Evolutionary conservation across 2,329 filamentous ascomycete genomes (phyloP), one percentile per base, ranked within the genome.

Genomic region (Fusarium sp.): DNA sequence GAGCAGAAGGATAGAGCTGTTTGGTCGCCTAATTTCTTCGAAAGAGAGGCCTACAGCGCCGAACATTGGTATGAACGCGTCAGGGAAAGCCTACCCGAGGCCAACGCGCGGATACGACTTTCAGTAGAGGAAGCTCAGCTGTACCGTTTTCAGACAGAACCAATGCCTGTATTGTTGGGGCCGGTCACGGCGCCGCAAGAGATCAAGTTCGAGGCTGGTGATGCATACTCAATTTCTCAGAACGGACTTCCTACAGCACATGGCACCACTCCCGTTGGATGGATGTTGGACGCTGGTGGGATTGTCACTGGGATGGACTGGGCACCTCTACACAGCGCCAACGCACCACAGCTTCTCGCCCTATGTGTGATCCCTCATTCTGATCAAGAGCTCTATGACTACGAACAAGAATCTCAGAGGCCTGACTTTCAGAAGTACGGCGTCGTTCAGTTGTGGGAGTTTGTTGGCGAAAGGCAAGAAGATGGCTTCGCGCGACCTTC

Each of bases 221-320:
- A 75, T 7, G 62, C 70, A 15, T 62, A 71, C 56, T 32, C 73
- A 0, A 43, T 79, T 23, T 73, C 73, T 4, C 71, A 78, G 9
- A 67, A 69, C 0, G 78, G 78, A 0, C 46, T 80, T 10, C 75
- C 77, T 1, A 65, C 77, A 20, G 61, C 73, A 11, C 71, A 77
- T n/a, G 51, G 68, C 3, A 48, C 59, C 8, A 49, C 65, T 27
- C 71, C 69, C 66, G 79, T 66, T 75, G 85, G 84, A 6, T 88
- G 84, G 84, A 77, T 87, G 66, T 71, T 89, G 15, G 83, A 89
- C 59, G 79, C 82, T 0, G 85, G 84, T 13, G 86, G 86, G 49
- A 79, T 87, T 15, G 81, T 86, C 6, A 75, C 84, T 6, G 78
- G 81, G 25, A 82, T 88, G 75, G 82, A 81, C 46, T 89, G 87